Percentiles rank a stretch among this genome's conserved stretches.
These are phyloP conservation scores for Pulveroboletus ravenelii DNA, from an alignment of 768 basidiomycete genomes.

Conservation along the genomic window DNA sequence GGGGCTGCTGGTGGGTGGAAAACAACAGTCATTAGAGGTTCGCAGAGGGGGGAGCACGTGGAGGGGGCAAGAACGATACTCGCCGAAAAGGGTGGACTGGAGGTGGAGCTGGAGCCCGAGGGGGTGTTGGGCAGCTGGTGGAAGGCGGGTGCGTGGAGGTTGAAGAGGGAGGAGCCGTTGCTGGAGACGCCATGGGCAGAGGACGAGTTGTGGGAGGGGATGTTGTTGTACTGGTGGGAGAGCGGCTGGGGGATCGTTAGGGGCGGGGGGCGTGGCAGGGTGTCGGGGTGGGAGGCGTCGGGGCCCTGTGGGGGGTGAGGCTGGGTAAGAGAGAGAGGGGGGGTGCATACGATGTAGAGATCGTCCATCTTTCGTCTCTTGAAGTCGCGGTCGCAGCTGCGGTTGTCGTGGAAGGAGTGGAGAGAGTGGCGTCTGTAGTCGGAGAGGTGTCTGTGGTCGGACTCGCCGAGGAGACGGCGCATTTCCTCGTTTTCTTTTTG, in stretches of 20 bases:
- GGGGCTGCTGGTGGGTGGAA: conserved; percentile 53
- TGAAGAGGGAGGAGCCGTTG: conserved; percentile 43
- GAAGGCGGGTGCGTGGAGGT: conserved; percentile 53
- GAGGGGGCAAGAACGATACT: conserved; percentile 48
- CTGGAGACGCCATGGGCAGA: conserved; percentile 36
- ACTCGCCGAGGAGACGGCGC: conserved; percentile 57
- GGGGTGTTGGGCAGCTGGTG: conserved; percentile 64
- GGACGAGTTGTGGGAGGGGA: conserved; percentile 37
- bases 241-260: conserved; percentile 57
- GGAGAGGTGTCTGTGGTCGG: conserved; percentile 34
- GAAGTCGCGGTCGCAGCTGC: conserved; percentile 52
- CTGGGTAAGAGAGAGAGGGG: not conserved
- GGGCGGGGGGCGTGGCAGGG: conserved; percentile 45
- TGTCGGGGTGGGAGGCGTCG: conserved; percentile 39
- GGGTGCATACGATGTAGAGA: conserved; percentile 48
- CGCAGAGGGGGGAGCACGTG: too few species aligned
- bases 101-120: conserved; percentile 66
- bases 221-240: conserved; percentile 43
- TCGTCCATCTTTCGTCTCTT: conserved; percentile 62
- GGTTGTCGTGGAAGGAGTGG: conserved; percentile 45
- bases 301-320: conserved; percentile 34
- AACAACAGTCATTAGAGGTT: conserved; percentile 39
- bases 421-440: conserved; percentile 48
- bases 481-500: conserved; percentile 72
- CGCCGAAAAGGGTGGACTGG: conserved; percentile 84